Evolutionary conservation across 148 eudicot genomes (phyloP).

Genomic region (Rhododendron griersonianum): DNA sequence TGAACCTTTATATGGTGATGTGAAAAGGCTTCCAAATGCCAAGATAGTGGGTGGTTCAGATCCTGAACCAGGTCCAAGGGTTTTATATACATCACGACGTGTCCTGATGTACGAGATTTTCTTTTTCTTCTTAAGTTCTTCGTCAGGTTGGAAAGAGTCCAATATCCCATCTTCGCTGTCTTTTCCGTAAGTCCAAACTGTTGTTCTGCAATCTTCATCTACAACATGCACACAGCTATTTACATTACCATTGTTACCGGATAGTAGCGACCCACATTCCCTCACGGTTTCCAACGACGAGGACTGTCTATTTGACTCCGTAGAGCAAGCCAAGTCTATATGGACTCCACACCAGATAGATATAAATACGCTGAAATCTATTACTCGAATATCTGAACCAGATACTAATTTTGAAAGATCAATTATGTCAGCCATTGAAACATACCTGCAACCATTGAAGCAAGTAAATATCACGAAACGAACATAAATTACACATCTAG

Average conservation of each 20-base stretch:
- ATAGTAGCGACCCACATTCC: constrained; percentile 62
- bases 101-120: constrained; percentile 65
- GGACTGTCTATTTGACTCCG: constrained; percentile 25
- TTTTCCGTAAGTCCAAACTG: constrained; percentile 77
- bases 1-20: constrained; percentile 70
- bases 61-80: constrained; percentile 71
- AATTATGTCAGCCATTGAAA: constrained; percentile 70
- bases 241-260: constrained; percentile 51
- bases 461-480: background rate
- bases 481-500: background rate
- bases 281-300: constrained; percentile 39
- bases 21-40: constrained; percentile 86
- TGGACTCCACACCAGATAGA: constrained; percentile 65
- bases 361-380: constrained; percentile 66
- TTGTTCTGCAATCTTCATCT: constrained; percentile 73
- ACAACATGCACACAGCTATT: constrained; percentile 55
- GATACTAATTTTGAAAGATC: constrained; percentile 60
- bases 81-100: constrained; percentile 58
- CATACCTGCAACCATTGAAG: constrained; percentile 54
- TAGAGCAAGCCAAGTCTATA: constrained; percentile 43
- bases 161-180: constrained; percentile 50
- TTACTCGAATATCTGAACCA: constrained; percentile 37
- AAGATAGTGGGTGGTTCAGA: constrained; percentile 53
- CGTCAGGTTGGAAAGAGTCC: constrained; percentile 91
- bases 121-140: constrained; percentile 70